Evolutionary conservation across 768 basidiomycete genomes (phyloP), one percentile per base, ranked within the genome.

Genomic region (Lactarius hengduanensis): DNA sequence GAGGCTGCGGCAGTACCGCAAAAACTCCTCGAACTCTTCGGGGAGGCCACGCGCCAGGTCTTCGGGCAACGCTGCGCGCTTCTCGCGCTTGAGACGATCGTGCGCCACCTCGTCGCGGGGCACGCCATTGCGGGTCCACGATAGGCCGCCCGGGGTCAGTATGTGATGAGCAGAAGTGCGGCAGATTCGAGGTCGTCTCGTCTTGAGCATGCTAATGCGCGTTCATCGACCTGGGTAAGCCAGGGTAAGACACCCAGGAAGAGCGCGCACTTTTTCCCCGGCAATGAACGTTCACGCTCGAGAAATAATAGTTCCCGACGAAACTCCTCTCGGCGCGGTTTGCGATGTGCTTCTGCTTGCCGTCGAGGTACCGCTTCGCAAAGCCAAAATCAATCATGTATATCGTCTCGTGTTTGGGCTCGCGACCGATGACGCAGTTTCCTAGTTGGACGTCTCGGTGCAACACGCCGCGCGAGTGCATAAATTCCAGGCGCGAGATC

Each of bases 311-410:
- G 73, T 92, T 92, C 30, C 90, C 90, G 61, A 92, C 85, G 69
- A 92, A 92, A 71, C 90, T 87, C 50, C 86, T 86, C 36, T 76
- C 77, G 61, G 81, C 85, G 71, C 85, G 86, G 64, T 91, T 87
- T 20, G 85, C 84, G 64, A 92, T 89, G 71, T 92, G 90, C n/a
- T 82, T 81, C 53, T 76, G 80, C 3, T 74, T 68, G 26, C 82
- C 81, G 75, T 92, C 88, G 68, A 91, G 85, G 69, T 89, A 92
- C 38, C 82, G 82, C 72, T 91, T 92, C 20, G 90, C 90, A 74
- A 92, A 92, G 16, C 90, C 90, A 73, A 92, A 92, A 74, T 92
- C 91, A 71, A 92, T 92, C 89, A 92, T 88, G 72, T 91, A 92
- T 68, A 92, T 79, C 43, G 77, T 80, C 60, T 80, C 80, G 16